phyloP scores from a whole-genome alignment of 2,329 filamentous ascomycete genomes.

The Amesomyces nigricolor region DNA sequence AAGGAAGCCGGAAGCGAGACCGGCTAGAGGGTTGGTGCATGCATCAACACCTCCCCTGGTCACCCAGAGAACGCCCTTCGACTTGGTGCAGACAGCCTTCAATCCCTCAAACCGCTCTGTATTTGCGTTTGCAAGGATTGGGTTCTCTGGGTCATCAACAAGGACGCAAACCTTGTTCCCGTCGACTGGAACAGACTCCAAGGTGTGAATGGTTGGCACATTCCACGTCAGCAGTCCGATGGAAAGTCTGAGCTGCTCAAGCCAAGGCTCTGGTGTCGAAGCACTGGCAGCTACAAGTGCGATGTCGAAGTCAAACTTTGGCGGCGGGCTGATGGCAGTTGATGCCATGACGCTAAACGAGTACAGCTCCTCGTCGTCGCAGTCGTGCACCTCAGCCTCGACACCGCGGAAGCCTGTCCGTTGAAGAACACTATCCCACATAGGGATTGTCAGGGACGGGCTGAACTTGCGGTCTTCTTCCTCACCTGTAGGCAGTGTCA shows the following conservation, averaged over 20 bases:
- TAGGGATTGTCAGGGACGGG: conserved; percentile 22
- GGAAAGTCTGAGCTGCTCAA: conserved; percentile 21
- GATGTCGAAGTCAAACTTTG: conserved; percentile 22
- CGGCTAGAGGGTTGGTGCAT: conserved; percentile 8
- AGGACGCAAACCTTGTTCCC: conserved; percentile 21
- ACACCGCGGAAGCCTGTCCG: conserved; percentile 23
- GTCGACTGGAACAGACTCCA: conserved; percentile 10
- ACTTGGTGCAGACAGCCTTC: conserved; percentile 18
- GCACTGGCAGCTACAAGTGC: conserved; percentile 14
- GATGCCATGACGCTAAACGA: conserved; percentile 24
- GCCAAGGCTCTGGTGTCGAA: conserved; percentile 11
- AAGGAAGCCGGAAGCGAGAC: conserved; percentile 21
- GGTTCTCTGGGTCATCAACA: conserved; percentile 18
- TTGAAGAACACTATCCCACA: conserved; percentile 27
- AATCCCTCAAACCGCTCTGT: conserved; percentile 16
- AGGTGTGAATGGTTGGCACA: conserved; percentile 16
- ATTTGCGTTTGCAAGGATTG: conserved; percentile 16
- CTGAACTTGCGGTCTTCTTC: conserved; percentile 26
- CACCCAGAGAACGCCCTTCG: conserved; percentile 23
- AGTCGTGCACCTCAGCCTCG: conserved; percentile 25
- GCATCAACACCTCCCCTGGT: conserved; percentile 19
- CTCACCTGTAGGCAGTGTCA: conserved; percentile 14
- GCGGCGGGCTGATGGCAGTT: conserved; percentile 9
- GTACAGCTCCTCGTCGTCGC: conserved; percentile 23
- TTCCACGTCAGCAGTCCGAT: conserved; percentile 22